Evolutionary conservation across 2,329 filamentous ascomycete genomes (phyloP), one percentile per base, ranked within the genome.

Genomic region (Stagonosporopsis chrysanthemi): DNA sequence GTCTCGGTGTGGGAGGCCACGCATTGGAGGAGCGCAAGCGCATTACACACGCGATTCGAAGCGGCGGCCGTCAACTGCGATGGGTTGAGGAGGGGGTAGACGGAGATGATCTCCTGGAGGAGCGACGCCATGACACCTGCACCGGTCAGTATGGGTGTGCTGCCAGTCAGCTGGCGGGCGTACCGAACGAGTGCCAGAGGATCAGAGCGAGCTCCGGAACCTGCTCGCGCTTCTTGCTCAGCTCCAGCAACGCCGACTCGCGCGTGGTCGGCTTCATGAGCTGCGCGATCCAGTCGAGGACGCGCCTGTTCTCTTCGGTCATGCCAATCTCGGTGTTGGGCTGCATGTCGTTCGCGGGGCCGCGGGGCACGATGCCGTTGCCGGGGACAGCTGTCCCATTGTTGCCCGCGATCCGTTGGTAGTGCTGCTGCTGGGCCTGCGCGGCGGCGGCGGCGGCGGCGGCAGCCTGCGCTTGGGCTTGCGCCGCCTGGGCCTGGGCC

Each of bases 201-300:
- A 99, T 97, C 69, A 99, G 82, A 43, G 95, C 95, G 58, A 99
- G 83, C 80, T 99, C 95, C 0, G 95, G 94, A 15, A 99, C 95
- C 78, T 98, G 95, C 79, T 99, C 95, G 55, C 95, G 84, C 85
- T 99, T 99, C 83, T 99, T 99, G 81, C 94, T 98, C 48, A 99
- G 84, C 78, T 99, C 95, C 72, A 99, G 84, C 52, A 99, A 83
- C 46, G 95, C 95, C 4, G 91, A 89, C 81, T 98, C 95, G 62
- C 95, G 86, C 26, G 92, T 93, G 68, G 85, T 88, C 64, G 93
- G 90, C 75, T 92, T 94, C 73, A 98, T 84, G 56, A 97, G 84
- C 75, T 97, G 93, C 52, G 93, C 91, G 63, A 97, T 95, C 83
- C 92, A 97, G 62, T 88, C 88, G 78, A 97, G 87, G n/a, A 96